Conservation (phyloP, 2,329 filamentous ascomycete genomes). For the Fragosphaeria purpurea region DNA sequence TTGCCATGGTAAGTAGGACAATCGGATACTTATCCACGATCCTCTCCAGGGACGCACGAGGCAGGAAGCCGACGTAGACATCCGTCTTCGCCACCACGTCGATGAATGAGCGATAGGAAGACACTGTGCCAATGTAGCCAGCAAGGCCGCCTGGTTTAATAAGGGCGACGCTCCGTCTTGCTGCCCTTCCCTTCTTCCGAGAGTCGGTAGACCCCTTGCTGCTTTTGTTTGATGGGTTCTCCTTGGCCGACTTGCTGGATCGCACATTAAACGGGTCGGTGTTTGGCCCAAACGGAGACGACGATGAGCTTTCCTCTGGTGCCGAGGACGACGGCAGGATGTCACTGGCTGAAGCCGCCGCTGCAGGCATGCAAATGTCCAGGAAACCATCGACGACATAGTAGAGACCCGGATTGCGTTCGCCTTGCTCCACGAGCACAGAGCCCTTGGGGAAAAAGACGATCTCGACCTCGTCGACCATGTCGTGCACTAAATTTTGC, state of each 20-base stretch:
- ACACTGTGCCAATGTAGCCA: conserved; percentile 88
- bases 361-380: conserved; percentile 76
- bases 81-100: conserved; percentile 97
- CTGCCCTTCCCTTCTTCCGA: conserved; percentile 36
- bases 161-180: conserved; percentile 66
- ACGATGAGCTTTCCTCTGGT: conserved; percentile 1
- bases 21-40: conserved; percentile 91
- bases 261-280: not conserved
- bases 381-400: conserved; percentile 97
- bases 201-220: conserved; percentile 16
- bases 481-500: conserved; percentile 60
- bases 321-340: conserved; percentile 24
- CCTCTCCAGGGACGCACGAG: conserved; percentile 72
- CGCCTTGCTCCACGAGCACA: conserved; percentile 89
- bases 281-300: conserved; percentile 12
- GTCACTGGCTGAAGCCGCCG: conserved; percentile 36
- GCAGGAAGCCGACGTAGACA: conserved; percentile 93
- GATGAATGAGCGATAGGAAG: conserved; percentile 90
- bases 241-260: not conserved
- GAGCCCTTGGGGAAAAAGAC: conserved; percentile 95
- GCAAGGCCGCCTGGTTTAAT: conserved; percentile 92
- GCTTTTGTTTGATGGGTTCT: not conserved
- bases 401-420: conserved; percentile 91
- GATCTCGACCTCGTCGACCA: conserved; percentile 89
- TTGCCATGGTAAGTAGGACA: conserved; percentile 89